Evolutionary conservation across 2,329 filamentous ascomycete species (phyloP).

Genomic region (Leptographium galeiforme): DNA sequence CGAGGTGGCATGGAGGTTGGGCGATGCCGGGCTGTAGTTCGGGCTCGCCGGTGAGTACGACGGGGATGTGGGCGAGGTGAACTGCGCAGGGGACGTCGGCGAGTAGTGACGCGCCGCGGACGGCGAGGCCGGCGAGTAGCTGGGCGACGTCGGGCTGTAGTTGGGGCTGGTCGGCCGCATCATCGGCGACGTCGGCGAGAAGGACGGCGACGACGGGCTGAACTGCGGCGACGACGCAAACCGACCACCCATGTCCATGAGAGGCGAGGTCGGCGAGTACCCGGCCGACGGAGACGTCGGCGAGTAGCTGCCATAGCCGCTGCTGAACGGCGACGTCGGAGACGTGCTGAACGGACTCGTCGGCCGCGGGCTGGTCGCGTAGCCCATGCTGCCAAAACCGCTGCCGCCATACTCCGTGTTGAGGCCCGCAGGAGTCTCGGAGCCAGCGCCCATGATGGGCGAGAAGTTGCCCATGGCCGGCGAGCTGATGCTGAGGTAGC

Average conservation of each 20-base stretch:
- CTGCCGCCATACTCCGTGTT: constrained; percentile 44
- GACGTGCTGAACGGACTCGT: constrained; percentile 69
- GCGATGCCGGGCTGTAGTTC: constrained; percentile 58
- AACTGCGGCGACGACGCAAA: constrained; percentile 46
- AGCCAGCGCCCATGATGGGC: constrained; percentile 62
- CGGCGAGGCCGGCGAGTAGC: constrained; percentile 50
- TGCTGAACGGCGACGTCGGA: constrained; percentile 50
- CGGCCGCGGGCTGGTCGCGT: constrained; percentile 51
- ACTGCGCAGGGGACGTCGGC: constrained; percentile 58
- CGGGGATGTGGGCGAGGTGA: constrained; percentile 63
- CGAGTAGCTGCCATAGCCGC: constrained; percentile 49
- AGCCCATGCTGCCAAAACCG: constrained; percentile 28
- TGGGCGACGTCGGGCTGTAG: constrained; percentile 54
- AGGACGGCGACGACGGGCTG: constrained; percentile 49
- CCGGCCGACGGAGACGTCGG: constrained; percentile 62
- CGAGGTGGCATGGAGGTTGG: constrained; percentile 39
- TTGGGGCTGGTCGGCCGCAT: constrained; percentile 42
- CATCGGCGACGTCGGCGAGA: constrained; percentile 49
- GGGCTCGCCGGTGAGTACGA: constrained; percentile 59
- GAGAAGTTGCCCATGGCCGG: constrained; percentile 56
- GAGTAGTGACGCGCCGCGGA: constrained; percentile 44
- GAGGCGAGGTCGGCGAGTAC: constrained; percentile 66
- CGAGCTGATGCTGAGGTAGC: constrained; percentile 45
- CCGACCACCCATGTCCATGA: constrained; percentile 39
- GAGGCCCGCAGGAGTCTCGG: constrained; percentile 56